Base-by-base conservation (phyloP, 805 yeast species). In the Pachysolen tannophilus region DNA sequence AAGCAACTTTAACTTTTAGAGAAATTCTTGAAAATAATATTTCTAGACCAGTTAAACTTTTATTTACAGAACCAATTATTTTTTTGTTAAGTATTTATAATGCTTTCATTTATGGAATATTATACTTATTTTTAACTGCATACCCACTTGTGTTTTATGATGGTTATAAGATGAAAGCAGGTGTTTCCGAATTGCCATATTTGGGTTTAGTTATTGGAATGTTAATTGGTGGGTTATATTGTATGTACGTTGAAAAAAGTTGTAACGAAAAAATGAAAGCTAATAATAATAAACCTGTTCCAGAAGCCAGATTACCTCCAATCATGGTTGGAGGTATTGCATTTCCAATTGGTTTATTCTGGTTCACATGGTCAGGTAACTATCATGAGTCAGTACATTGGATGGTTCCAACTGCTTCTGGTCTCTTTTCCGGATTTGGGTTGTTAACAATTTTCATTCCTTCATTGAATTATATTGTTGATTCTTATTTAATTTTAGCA, bases 361-460 rank as follows among this genome's bases (percentile, higher is more conserved):
- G 95, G 95, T 67, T 87, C 55, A 74, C 83, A 38, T 87, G 95
- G 95, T 64, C 90, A 8, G 95, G 95, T 52, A 70, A 74, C 43
- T 87, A 78, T 56, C 78, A 72, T 32, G 56, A 78, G 24, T 57
- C 58, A 28, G 73, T 84, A 26, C 95, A 80, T 52, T 87, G 90
- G 90, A 78, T 24, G 5, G 35, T 23, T n/a, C 35, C 33, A 10
- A 15, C 38, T 1, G 26, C 23, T 5, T 33, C 38, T 3, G 35
- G 37, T 11, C 6, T 34, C 8, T 45, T 70, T 15, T 66, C 72
- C 35, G 74, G 75, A 3, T 50, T 61, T 42, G 81, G 81, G 8
- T 65, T 75, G 42, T 55, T 76, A 34, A 60, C 68, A 30, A 68
- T 74, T 32, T 78, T 78, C 63, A 73, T 73, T 43, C 75, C 80